Evolutionary conservation across 148 eudicot genomes (phyloP).

Genomic region (Mesembryanthemum crystallinum): DNA sequence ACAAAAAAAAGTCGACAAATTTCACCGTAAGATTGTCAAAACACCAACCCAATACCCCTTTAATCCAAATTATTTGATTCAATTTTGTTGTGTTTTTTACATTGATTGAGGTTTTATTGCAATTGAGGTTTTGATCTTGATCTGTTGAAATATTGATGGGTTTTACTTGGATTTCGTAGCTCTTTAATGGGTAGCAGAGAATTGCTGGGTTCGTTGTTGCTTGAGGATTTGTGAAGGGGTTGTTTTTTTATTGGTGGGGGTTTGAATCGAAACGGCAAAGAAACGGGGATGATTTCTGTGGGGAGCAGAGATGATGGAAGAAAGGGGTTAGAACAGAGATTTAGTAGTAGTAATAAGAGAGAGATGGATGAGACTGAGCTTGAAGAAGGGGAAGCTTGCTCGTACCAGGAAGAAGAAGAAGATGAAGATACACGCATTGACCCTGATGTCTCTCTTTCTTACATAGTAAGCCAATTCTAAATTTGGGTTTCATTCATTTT

Average conservation of each 20-base stretch:
- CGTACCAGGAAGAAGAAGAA: conserved; percentile 43
- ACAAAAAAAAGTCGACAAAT: background rate
- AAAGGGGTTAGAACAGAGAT: conserved; percentile 53
- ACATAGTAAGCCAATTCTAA: conserved; percentile 48
- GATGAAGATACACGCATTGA: conserved; percentile 59
- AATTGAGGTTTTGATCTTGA: conserved; percentile 43
- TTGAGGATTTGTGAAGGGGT: conserved; percentile 10
- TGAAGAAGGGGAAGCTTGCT: conserved; percentile 89
- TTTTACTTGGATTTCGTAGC: conserved; percentile 30
- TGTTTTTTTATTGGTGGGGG: background rate
- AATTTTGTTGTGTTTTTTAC: background rate
- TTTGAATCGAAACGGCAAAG: conserved; percentile 8
- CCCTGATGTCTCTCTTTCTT: conserved; percentile 90
- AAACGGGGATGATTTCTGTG: conserved; percentile 58
- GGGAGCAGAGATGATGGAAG: conserved; percentile 79
- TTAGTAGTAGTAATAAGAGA: conserved; percentile 39
- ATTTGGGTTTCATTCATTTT: background rate
- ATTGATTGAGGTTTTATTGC: conserved; percentile 1
- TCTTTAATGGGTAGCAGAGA: conserved; percentile 28
- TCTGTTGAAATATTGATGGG: conserved; percentile 33
- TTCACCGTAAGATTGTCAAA: background rate
- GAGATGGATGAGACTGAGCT: conserved; percentile 70
- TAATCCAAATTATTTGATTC: background rate
- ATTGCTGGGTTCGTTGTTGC: conserved; percentile 26
- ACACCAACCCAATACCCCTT: background rate